Base-by-base conservation (phyloP, 768 basidiomycete species). In the Naematelia encephala region DNA sequence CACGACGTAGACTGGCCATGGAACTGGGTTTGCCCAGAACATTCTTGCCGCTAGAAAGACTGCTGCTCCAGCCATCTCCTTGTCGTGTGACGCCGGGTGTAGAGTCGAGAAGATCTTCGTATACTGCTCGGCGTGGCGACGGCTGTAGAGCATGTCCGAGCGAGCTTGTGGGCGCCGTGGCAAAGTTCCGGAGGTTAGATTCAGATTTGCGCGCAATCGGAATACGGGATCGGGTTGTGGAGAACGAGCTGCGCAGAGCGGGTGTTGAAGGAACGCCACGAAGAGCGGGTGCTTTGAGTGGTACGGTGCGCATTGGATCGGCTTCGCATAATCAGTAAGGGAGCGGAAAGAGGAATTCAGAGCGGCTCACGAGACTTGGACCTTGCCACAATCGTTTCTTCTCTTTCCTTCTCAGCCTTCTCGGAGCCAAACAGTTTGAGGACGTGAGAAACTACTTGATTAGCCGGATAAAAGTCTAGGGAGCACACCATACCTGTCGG, bases 181-280 rank as follows among this genome's bases (percentile, higher is more conserved):
- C 64, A 62, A 65, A 72, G 28, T 63, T 61, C 4, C 70, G 59
- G 0, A 72, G 52, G 30, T 72, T 72, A 11, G 68, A 69, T 51
- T 72, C 70, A 42, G 70, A 72, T 29, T 66, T 65, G 5, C 70
- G 63, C 16, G 56, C 30, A 27, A 51, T 58, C 34, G 30, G 64
- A 34, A 55, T 47, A 22, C 47, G 57, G 19, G 54, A 5, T 5
- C 61, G 51, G 5, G 51, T 57, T 25, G 58, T 60, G 3, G 43
- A 48, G 16, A 51, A 26, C 5, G 61, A 51, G 21, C 59, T 60
- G 16, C 70, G 61, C 14, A 72, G 57, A n/a, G 68, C 68, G 0
- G 70, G 70, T 1, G 64, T 68, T n/a, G 70, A 72, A 4, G 70
- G 70, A 4, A 64, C 61, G 2, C 68, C 70, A 25, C 68, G 68